Evolutionary conservation across 306 rosid genomes (phyloP).

Genomic region (apple (Malus domestica)): DNA sequence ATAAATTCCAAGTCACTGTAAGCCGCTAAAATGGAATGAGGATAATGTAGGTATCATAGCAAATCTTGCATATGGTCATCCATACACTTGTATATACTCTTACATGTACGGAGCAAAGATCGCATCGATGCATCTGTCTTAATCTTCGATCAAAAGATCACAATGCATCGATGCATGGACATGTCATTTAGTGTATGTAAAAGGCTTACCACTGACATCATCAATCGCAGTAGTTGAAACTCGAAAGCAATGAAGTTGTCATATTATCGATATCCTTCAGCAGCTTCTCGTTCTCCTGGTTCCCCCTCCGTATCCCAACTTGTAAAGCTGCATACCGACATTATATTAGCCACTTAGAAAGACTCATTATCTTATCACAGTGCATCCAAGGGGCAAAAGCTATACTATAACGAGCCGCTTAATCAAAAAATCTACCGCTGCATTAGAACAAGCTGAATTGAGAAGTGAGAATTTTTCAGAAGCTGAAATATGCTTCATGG

Average conservation of each 20-base stretch:
- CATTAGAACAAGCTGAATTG: background rate
- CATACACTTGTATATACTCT: background rate
- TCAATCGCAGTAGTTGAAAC: slow-evolving; percentile 24
- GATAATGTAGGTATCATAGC: background rate
- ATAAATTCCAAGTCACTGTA: background rate
- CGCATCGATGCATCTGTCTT: background rate
- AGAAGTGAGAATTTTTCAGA: background rate
- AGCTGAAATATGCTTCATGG: background rate
- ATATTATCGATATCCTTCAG: slow-evolving; percentile 45
- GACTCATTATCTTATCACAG: background rate
- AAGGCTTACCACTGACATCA: slow-evolving; percentile 28
- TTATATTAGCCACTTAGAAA: background rate
- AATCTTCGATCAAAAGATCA: background rate
- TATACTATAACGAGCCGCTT: background rate
- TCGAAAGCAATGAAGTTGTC: slow-evolving; percentile 44
- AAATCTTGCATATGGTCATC: background rate
- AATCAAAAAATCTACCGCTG: background rate
- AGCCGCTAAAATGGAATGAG: background rate
- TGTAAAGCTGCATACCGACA: slow-evolving; percentile 47
- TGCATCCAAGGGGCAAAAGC: background rate
- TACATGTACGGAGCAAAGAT: background rate
- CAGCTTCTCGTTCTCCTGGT: slow-evolving; percentile 50
- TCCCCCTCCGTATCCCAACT: slow-evolving; percentile 34
- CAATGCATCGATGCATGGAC: too few species aligned
- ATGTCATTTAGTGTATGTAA: background rate